Conservation (phyloP, 2,329 filamentous ascomycete species). For the Paecilomyces formosus region DNA sequence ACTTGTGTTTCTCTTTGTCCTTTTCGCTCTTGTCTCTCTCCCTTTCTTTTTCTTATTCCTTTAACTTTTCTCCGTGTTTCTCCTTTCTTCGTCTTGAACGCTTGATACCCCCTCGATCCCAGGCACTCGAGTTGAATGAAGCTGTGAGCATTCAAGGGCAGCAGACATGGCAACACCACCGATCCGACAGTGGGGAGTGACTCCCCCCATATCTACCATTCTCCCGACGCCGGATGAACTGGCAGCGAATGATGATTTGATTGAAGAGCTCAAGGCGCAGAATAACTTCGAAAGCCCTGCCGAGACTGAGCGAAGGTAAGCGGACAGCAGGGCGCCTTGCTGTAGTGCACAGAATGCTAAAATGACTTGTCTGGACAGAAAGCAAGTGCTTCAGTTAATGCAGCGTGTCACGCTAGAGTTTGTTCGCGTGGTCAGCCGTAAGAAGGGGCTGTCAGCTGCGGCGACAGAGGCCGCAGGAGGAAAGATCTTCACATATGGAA, state of each 20-base stretch:
- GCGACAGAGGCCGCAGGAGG: conserved; percentile 79
- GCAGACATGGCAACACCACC: conserved; percentile 28
- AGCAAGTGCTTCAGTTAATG: conserved; percentile 66
- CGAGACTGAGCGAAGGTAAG: conserved; percentile 75
- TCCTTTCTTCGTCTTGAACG: not conserved
- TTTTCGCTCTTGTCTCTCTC: not conserved
- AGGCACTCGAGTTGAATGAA: not conserved
- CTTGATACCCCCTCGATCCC: not conserved
- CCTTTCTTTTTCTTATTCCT: not conserved
- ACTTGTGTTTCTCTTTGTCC: not conserved
- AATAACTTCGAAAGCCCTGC: conserved; percentile 84
- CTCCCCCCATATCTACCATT: conserved; percentile 69
- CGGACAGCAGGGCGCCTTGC: conserved; percentile 1
- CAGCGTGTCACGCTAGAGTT: conserved; percentile 79
- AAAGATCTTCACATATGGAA: conserved; percentile 93
- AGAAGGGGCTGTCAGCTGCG: conserved; percentile 65
- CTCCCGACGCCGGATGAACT: conserved; percentile 73
- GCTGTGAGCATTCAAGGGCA: not conserved
- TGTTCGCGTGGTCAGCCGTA: conserved; percentile 69
- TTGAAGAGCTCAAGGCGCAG: conserved; percentile 77
- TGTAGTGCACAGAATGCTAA: conserved; percentile 5
- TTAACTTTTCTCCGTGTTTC: not conserved
- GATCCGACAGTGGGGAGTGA: conserved; percentile 61
- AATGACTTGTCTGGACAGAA: conserved; percentile 37
- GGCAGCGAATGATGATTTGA: conserved; percentile 66